Evolutionary conservation across 441 rosid species (phyloP).

Genomic region (Kokia cookei): DNA sequence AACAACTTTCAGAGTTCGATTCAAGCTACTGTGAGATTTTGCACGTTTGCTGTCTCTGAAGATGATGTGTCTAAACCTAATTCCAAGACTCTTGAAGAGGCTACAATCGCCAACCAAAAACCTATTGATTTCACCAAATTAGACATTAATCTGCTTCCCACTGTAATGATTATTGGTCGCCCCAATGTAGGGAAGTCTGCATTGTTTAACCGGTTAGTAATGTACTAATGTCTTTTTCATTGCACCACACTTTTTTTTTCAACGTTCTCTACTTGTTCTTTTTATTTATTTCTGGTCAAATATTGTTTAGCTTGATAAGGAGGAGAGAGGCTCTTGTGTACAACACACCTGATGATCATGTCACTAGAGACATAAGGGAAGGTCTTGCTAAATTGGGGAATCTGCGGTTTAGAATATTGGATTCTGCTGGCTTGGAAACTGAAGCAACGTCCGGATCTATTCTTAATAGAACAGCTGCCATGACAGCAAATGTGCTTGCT

Average conservation of each 20-base stretch:
- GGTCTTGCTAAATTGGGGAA: slow-evolving; percentile 88
- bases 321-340: slow-evolving; percentile 93
- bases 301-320: slow-evolving; percentile 54
- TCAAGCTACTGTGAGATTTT: slow-evolving; percentile 21
- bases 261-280: not conserved
- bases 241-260: not conserved
- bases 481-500: slow-evolving; percentile 78
- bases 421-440: slow-evolving; percentile 93
- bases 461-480: slow-evolving; percentile 71
- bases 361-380: slow-evolving; percentile 85
- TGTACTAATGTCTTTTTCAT: not conserved
- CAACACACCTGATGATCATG: slow-evolving; percentile 92
- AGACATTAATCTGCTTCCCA: slow-evolving; percentile 57
- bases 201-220: slow-evolving; percentile 68
- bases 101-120: slow-evolving; percentile 24
- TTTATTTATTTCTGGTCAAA: not conserved
- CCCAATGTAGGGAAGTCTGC: slow-evolving; percentile 98
- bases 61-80: slow-evolving; percentile 2
- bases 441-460: slow-evolving; percentile 85
- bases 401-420: slow-evolving; percentile 75
- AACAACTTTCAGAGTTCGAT: slow-evolving; percentile 7
- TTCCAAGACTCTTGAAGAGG: slow-evolving; percentile 16
- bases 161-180: slow-evolving; percentile 78
- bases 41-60: slow-evolving; percentile 21
- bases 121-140: slow-evolving; percentile 68